Evolutionary conservation across 306 rosid species (phyloP).

Genomic region (Trifolium fragiferum): DNA sequence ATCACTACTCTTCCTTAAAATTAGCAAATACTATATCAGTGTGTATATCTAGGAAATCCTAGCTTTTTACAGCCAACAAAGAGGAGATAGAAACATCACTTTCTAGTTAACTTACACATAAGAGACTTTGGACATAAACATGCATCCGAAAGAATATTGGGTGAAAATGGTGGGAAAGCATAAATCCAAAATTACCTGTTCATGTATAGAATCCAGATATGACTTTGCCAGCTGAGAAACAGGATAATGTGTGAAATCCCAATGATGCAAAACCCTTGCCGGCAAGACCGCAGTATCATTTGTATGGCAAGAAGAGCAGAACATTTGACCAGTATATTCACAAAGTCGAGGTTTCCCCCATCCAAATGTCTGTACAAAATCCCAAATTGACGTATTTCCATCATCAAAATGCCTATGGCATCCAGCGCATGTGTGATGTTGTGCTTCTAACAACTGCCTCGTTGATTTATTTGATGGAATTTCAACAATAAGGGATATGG

Average conservation of each 20-base stretch:
- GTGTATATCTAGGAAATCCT: constrained; percentile 13
- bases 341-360: constrained; percentile 98
- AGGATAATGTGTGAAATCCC: constrained; percentile 82
- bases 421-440: constrained; percentile 89
- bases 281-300: constrained; percentile 93
- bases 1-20: no score
- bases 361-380: constrained; percentile 87
- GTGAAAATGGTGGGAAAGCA: constrained; percentile 20
- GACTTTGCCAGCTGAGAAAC: constrained; percentile 97
- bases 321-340: constrained; percentile 90
- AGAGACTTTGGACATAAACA: constrained; percentile 11
- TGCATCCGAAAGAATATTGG: constrained; percentile 23
- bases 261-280: constrained; percentile 90
- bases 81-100: constrained; percentile 28
- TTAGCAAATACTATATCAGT: constrained; percentile 6
- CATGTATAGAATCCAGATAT: constrained; percentile 91
- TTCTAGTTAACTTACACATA: constrained; percentile 19
- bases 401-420: constrained; percentile 90
- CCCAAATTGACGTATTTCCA: constrained; percentile 72
- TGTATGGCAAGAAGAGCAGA: constrained; percentile 92
- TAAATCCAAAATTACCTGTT: constrained; percentile 65
- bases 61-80: constrained; percentile 21
- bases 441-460: constrained; percentile 88
- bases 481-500: constrained; percentile 91
- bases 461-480: constrained; percentile 73